These are phyloP conservation scores for Physocladia obscura DNA, from an alignment of 192 early-diverging fungal species.

Conservation along the genomic window DNA sequence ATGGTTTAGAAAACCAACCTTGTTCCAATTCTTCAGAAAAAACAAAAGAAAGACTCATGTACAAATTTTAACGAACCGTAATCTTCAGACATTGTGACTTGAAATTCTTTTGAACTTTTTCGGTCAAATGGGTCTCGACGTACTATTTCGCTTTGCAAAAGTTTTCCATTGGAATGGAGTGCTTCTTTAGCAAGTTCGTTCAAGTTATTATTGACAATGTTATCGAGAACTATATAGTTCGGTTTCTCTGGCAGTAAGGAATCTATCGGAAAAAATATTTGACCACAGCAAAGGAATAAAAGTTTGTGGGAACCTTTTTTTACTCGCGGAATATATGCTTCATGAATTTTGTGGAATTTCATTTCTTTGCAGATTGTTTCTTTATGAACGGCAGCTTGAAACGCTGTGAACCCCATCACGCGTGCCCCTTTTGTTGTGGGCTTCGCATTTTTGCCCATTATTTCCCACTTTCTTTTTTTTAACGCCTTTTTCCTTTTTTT, in stretches of 20 bases:
- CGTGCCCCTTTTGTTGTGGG: neutral
- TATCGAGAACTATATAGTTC: constrained; percentile 4
- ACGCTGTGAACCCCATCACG: constrained; percentile 10
- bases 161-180: neutral
- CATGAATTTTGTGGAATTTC: constrained; percentile 7
- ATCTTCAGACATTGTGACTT: constrained; percentile 11
- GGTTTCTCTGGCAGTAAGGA: constrained; percentile 17
- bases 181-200: neutral
- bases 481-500: no score
- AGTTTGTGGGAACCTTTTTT: constrained; percentile 4
- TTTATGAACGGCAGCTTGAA: neutral
- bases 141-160: neutral
- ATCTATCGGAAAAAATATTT: neutral
- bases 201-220: neutral
- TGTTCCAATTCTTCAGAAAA: neutral
- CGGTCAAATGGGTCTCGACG: constrained; percentile 12
- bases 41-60: neutral
- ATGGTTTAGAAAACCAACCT: constrained; percentile 11
- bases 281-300: neutral
- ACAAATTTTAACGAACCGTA: constrained; percentile 5
- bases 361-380: constrained; percentile 25
- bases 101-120: neutral
- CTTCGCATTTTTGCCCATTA: no score
- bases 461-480: no score
- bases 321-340: constrained; percentile 11